Base-by-base conservation (phyloP, 306 rosid species). In the Dicorynia guianensis region DNA sequence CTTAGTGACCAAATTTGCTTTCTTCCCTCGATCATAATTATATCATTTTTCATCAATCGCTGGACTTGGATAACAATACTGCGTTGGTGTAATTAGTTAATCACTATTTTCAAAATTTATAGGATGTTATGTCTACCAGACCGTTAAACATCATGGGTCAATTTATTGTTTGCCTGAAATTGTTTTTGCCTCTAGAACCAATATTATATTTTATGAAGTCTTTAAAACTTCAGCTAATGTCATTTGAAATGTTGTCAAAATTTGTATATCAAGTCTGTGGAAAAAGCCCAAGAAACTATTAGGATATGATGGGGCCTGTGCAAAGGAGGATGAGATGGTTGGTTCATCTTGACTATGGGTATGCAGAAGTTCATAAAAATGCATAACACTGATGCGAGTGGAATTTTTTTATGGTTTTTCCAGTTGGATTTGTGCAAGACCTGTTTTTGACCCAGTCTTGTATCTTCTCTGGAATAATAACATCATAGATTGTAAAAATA, bases 281-380 rank as follows among this genome's bases (percentile, higher is more conserved):
- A 34, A 25, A 42, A 13, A 4, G 0, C 8, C 3, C 44, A 36
- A 67, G 44, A 57, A 76, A 20, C 40, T 48, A 65, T 15, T 36
- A 10, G 76, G 36, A 40, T 43, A 47, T 48, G 46, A 6, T 76
- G 48, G 72, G 52, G 33, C 44, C 15, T 63, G 10, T 69, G 42
- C 67, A 54, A 74, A 59, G 35, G 50, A 11, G 17, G 39, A 60
- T 74, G 38, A 8, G 53, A 71, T 34, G 66, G 60, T 60, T 61
- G 59, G 18, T 52, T 53, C 61, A 40, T 61, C 46, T 53, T 61
- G 54, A 13, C 35, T 61, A 44, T 39, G 57, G 50, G 76, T 81
- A 70, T 70, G 39, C 39, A 56, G 12, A 75, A 63, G 36, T 56
- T 55, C 69, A 7, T 69, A 48, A 69, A 18, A 54, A 47, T 54